Base-by-base conservation (phyloP, 2,329 filamentous ascomycete genomes). In the Penicillium occitanis region DNA sequence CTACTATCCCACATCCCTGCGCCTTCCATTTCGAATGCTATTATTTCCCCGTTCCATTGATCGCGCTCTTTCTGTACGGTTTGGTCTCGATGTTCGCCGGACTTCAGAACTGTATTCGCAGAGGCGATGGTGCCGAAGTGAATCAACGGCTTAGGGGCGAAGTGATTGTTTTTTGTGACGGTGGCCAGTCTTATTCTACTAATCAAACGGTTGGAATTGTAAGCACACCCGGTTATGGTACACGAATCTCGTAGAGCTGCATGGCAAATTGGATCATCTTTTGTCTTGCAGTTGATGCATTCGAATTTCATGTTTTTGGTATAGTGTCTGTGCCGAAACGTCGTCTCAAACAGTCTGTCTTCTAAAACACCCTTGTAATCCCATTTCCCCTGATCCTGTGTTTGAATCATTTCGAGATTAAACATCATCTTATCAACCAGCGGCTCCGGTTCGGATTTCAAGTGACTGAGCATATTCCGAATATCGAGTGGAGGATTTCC, bases 11-110 rank as follows among this genome's bases (percentile, higher is more conserved):
- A 65, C 58, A 65, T 61, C 10, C 63, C 63, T 50, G 63, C 63
- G 1, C 63, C 63, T 50, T 65, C 63, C 63, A 65, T 65, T 30
- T 65, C 63, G 37, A 65, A 61, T 17, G 63, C 63, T 25, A 61
- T 55, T 14, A 65, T 61, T 17, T 61, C 30, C 33, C 61, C 63
- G 1, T 40, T 14, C 25, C 19, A 17, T 25, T 48, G 17, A 14
- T 30, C 42, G 33, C 61, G 35, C 53, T 64, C 62, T 10, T 8
- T 53, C 25, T 53, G 40, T 14, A 55, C 57, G 10, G 61, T 50
- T 8, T 35, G 13, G 10, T 65, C 57, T 17, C 63, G 63, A 35
- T 65, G 44, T 33, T 61, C 63, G 13, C 55, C 63, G 7, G 63
- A 65, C 19, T 53, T 65, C 14, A 65, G 30, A 30, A 65, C 63